Conservation (phyloP, 1,284 basidiomycete genomes). For the Microbotryum silenes-acaulis region DNA sequence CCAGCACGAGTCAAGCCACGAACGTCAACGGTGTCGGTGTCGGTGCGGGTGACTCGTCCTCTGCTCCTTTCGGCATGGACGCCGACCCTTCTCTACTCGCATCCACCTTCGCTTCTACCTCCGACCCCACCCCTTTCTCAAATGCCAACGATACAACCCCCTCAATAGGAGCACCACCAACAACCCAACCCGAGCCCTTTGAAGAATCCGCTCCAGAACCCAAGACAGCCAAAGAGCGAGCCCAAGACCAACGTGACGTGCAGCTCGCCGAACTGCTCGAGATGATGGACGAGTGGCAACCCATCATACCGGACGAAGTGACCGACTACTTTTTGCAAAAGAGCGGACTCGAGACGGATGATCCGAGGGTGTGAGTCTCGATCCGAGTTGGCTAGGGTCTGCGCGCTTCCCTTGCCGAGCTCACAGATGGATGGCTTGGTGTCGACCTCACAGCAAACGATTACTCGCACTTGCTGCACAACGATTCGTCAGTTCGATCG, state of each 20-base stretch:
- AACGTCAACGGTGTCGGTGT: too few species aligned
- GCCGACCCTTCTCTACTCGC: background rate
- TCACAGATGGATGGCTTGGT: too few species aligned
- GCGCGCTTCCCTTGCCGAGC: too few species aligned
- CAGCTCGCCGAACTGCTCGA: constrained; percentile 81
- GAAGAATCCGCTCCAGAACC: background rate
- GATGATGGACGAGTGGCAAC: constrained; percentile 94
- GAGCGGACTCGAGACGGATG: constrained; percentile 92
- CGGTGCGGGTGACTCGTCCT: too few species aligned
- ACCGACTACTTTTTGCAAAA: constrained; percentile 95
- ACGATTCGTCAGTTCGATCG: constrained; percentile 96
- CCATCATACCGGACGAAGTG: constrained; percentile 94
- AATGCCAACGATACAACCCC: background rate
- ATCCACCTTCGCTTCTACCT: constrained; percentile 8
- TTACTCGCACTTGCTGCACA: constrained; percentile 91
- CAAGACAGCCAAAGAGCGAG: constrained; percentile 48
- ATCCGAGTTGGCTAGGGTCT: background rate
- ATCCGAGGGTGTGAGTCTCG: constrained; percentile 63
- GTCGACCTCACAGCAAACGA: constrained; percentile 38
- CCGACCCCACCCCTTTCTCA: background rate
- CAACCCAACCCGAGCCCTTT: background rate
- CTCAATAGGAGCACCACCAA: background rate
- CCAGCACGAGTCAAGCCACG: too few species aligned
- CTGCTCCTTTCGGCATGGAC: too few species aligned
- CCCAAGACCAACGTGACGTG: constrained; percentile 65